These are phyloP conservation scores for Podila minutissima DNA, from an alignment of 192 early-diverging fungal species.

Conservation along the genomic window DNA sequence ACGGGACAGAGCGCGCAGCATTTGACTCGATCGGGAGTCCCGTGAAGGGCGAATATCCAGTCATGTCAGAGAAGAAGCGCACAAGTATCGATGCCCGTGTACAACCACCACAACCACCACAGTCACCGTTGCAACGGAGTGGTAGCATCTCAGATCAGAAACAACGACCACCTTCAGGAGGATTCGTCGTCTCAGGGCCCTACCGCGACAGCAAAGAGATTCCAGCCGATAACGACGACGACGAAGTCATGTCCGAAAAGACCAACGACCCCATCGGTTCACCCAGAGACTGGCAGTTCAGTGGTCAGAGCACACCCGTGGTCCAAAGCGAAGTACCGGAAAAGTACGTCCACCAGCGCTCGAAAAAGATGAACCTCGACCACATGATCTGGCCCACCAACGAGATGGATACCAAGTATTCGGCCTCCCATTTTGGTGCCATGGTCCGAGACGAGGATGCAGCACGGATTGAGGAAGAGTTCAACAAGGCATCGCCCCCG, in stretches of 20 bases:
- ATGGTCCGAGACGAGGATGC: constrained; percentile 49
- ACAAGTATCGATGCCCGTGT: constrained; percentile 20
- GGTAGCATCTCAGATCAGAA: neutral
- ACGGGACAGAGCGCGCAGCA: constrained; percentile 35
- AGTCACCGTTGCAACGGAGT: neutral
- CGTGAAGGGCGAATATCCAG: constrained; percentile 36
- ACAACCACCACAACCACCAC: neutral
- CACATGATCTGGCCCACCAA: constrained; percentile 53
- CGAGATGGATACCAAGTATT: constrained; percentile 41
- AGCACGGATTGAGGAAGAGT: constrained; percentile 48
- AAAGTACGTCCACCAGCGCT: constrained; percentile 32
- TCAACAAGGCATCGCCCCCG: constrained; percentile 45
- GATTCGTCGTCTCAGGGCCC: constrained; percentile 22
- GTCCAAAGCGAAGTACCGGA: constrained; percentile 2
- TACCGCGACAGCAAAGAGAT: constrained; percentile 51
- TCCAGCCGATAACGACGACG: constrained; percentile 25
- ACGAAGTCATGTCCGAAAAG: constrained; percentile 47
- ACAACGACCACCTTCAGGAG: constrained; percentile 6
- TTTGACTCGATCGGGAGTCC: constrained; percentile 37
- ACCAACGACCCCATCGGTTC: constrained; percentile 20
- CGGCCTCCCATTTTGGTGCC: constrained; percentile 17
- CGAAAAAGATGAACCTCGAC: constrained; percentile 51
- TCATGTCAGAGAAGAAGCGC: constrained; percentile 30
- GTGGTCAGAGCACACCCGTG: constrained; percentile 23
- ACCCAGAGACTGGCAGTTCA: constrained; percentile 23